Evolutionary conservation across 495 filamentous ascomycete genomes (phyloP).

Genomic region (Aspergillus sclerotioniger): DNA sequence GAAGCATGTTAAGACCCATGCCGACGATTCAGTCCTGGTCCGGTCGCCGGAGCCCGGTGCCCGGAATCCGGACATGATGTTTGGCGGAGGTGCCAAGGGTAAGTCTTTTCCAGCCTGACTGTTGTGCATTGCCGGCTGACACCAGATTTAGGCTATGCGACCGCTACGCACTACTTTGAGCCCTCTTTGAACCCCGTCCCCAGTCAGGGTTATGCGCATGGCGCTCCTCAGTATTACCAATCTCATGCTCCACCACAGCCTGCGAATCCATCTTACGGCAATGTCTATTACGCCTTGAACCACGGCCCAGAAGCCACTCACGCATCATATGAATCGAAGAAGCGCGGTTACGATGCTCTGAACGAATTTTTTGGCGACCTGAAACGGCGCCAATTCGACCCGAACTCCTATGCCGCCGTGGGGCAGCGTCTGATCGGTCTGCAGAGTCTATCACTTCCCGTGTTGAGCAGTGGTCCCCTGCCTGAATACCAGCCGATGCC

Average conservation of each 20-base stretch:
- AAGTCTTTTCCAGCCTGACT: constrained; percentile 12
- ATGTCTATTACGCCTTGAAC: constrained; percentile 68
- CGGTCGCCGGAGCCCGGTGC: constrained; percentile 68
- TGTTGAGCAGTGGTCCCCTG: constrained; percentile 57
- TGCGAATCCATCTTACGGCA: constrained; percentile 59
- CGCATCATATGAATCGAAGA: constrained; percentile 62
- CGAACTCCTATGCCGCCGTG: constrained; percentile 76
- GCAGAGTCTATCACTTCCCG: constrained; percentile 65
- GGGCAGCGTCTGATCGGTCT: constrained; percentile 75
- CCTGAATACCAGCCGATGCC: constrained; percentile 65
- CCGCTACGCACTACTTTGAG: constrained; percentile 47
- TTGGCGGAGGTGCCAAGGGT: constrained; percentile 45
- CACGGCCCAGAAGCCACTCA: constrained; percentile 46
- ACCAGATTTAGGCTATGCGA: constrained; percentile 32
- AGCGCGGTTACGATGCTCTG: constrained; percentile 81
- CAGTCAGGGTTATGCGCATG: constrained; percentile 46
- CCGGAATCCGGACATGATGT: constrained; percentile 52
- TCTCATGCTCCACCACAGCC: constrained; percentile 51
- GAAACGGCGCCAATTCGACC: constrained; percentile 86
- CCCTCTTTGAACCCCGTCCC: constrained; percentile 39
- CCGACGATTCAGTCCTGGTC: constrained; percentile 89
- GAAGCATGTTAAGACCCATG: constrained; percentile 99
- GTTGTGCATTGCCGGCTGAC: constrained; percentile 2
- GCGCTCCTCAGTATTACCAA: constrained; percentile 57
- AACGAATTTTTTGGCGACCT: constrained; percentile 92